phyloP scores from a whole-genome alignment of 208 protist genomes.

The Vickermania ingenoplastis region DNA sequence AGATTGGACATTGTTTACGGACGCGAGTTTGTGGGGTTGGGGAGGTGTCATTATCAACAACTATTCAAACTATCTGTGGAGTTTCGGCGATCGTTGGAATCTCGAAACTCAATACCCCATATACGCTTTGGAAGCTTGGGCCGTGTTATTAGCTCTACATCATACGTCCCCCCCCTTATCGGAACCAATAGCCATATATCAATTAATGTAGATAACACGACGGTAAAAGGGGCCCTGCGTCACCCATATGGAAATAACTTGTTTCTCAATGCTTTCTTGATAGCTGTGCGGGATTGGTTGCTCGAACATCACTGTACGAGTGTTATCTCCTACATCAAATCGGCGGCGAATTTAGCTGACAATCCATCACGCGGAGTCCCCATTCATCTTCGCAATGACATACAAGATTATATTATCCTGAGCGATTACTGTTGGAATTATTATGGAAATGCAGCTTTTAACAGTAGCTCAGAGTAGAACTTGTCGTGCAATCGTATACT shows the following conservation, averaged over 20 bases:
- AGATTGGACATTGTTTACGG: background rate
- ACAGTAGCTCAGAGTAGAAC: too few relatives aligned
- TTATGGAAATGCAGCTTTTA: too few relatives aligned
- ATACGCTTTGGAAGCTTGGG: background rate
- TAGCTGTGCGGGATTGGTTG: background rate
- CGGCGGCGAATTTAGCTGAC: background rate
- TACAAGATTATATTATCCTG: too few relatives aligned
- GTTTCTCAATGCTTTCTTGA: background rate
- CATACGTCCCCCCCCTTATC: background rate
- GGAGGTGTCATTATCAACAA: background rate
- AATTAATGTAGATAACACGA: background rate
- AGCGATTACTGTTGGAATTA: too few relatives aligned
- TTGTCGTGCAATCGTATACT: too few relatives aligned
- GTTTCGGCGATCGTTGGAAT: background rate
- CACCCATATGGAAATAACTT: background rate
- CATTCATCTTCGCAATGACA: too few relatives aligned
- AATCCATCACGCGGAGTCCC: background rate
- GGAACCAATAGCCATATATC: background rate
- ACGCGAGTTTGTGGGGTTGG: background rate
- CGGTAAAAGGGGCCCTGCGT: background rate
- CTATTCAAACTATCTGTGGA: background rate
- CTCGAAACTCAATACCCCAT: background rate
- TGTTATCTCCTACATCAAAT: too few relatives aligned
- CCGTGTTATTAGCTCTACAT: background rate
- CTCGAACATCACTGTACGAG: background rate